phyloP scores from a whole-genome alignment of 305 asterid species.

The Rubia peregrina region DNA sequence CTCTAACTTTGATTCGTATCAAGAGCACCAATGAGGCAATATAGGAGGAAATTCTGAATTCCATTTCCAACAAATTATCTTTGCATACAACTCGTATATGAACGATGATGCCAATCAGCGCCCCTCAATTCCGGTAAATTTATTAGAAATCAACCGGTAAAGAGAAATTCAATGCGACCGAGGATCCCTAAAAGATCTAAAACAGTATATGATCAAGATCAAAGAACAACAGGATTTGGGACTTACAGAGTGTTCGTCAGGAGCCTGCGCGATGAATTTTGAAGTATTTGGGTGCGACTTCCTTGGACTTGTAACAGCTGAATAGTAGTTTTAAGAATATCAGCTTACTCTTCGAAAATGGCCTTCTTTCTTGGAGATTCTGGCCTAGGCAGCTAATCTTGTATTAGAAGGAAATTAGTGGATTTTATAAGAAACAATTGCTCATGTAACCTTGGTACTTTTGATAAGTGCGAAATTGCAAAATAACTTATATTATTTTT shows the following conservation, averaged over 20 bases:
- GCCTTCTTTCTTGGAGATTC: conserved; percentile 7
- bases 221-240: neutral
- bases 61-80: neutral
- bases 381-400: neutral
- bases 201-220: neutral
- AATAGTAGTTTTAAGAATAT: neutral
- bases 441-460: too few relatives aligned
- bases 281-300: conserved; percentile 20
- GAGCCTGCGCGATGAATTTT: neutral
- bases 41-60: neutral
- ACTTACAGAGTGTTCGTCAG: conserved; percentile 2
- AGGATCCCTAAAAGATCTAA: conserved; percentile 8
- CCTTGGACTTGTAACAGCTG: conserved; percentile 30
- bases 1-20: neutral
- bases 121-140: neutral
- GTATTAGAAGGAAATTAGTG: neutral
- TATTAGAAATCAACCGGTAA: neutral
- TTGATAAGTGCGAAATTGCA: too few relatives aligned
- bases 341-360: neutral
- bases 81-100: neutral
- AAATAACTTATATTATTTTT: too few relatives aligned
- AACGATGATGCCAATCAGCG: neutral
- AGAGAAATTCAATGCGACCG: neutral
- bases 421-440: too few relatives aligned
- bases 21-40: neutral